Base-by-base conservation (phyloP, 2,329 filamentous ascomycete genomes). In the Blumeria graminis region DNA sequence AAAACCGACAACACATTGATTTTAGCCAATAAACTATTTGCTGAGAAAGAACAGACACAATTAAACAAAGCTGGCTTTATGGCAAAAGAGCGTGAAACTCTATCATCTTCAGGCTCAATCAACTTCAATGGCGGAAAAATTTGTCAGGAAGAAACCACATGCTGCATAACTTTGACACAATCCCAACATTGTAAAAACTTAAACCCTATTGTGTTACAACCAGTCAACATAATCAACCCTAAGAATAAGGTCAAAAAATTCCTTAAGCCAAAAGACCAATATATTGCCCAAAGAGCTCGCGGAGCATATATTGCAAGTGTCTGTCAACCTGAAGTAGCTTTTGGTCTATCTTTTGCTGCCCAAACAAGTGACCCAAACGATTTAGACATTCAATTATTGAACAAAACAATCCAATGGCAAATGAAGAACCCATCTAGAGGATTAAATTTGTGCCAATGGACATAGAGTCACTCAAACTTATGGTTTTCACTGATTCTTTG, bases 301-400 rank as follows among this genome's bases (percentile, higher is more conserved):
- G 38, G 54, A 33, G 54, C 54, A 35, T 56, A 56, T 45, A 56
- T 56, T 32, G 53, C 41, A 13, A 48, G 45, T 13, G 34, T 58
- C 18, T 57, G 7, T 33, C 39, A 57, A 52, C 57, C 38, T 33
- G 38, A 57, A 22, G 50, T 51, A 16, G 34, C 55, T 41, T 59
- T 57, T 38, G 18, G 45, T 28, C 51, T 59, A 8, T 59, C 55
- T 3, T 51, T 46, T 45, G 55, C 55, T 55, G 34, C 57, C 14
- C 41, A 56, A 46, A 18, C 35, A 8, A 48, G 13, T 18, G 7
- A 50, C 18, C 55, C 55, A 9, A 56, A 14, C 16, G 8, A 14
- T 7, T 3, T 48, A n/a, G 41, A 56, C 38, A 34, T 35, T 9
- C 16, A 50, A 36, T 16, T 33, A 14, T 41, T 56, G 16, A 56